These are phyloP conservation scores for Penicillium lagena DNA, from an alignment of 495 filamentous ascomycete species.

Conservation along the genomic window DNA sequence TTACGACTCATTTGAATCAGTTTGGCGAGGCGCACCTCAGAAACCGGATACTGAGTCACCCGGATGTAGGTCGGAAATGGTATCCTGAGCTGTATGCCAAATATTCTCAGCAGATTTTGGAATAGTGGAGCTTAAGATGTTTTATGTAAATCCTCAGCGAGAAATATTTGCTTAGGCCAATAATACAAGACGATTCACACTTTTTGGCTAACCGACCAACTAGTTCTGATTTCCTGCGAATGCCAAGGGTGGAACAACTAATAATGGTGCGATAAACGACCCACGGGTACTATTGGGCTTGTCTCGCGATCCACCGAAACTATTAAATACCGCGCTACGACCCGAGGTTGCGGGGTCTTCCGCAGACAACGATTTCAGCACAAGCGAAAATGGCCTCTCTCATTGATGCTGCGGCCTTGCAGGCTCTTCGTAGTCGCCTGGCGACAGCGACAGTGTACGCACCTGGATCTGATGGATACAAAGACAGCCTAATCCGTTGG, in stretches of 20 bases:
- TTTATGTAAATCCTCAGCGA: too few relatives aligned
- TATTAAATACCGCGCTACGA: too few relatives aligned
- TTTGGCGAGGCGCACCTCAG: slow-evolving; percentile 47
- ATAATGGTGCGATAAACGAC: too few relatives aligned
- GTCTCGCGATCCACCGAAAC: too few relatives aligned
- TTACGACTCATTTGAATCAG: slow-evolving; percentile 6
- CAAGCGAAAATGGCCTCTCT: slow-evolving; percentile 5
- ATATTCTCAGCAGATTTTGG: slow-evolving; percentile 24
- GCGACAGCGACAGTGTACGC: slow-evolving; percentile 17
- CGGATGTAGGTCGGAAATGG: slow-evolving; percentile 83
- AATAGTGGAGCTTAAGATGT: slow-evolving; percentile 2
- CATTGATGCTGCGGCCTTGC: slow-evolving; percentile 8
- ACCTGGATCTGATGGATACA: slow-evolving; percentile 22
- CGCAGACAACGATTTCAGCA: background rate
- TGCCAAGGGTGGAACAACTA: too few relatives aligned
- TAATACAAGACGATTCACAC: too few relatives aligned
- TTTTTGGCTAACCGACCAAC: too few relatives aligned
- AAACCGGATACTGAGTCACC: slow-evolving; percentile 86
- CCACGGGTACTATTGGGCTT: too few relatives aligned
- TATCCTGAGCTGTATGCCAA: slow-evolving; percentile 64
- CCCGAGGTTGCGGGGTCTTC: too few relatives aligned
- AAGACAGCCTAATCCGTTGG: slow-evolving; percentile 28
- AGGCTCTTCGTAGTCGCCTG: slow-evolving; percentile 14
- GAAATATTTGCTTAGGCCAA: too few relatives aligned
- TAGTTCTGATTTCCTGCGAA: too few relatives aligned